Percentiles rank a stretch among this genome's conserved stretches.
phyloP scores from a whole-genome alignment of 2,329 filamentous ascomycete genomes.

The Epichloe aotearoae region DNA sequence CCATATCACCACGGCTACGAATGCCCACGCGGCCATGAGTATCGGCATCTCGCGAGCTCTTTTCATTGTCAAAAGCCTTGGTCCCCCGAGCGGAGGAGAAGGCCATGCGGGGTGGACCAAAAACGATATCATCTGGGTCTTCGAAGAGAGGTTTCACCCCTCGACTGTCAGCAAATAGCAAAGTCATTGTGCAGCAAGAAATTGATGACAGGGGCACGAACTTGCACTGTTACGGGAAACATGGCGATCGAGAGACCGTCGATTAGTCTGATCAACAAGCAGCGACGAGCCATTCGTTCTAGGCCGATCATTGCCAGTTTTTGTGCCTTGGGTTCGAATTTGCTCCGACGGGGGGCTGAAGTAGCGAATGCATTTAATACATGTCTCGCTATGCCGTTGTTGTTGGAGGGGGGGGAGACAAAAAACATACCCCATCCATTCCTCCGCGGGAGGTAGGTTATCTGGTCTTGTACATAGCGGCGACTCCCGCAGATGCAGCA shows the following conservation, averaged over 20 bases:
- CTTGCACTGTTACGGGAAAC: constrained; percentile 43
- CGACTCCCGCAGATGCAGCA: constrained; percentile 65
- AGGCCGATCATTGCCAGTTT: constrained; percentile 28
- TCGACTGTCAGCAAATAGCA: background rate
- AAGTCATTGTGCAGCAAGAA: background rate
- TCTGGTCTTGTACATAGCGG: constrained; percentile 72
- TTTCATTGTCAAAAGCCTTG: constrained; percentile 39
- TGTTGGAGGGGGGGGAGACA: background rate
- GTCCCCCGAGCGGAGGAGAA: constrained; percentile 63
- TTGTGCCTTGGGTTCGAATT: constrained; percentile 28
- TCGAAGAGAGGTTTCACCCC: background rate
- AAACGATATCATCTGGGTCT: constrained; percentile 70
- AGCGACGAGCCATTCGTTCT: constrained; percentile 31
- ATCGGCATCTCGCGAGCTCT: constrained; percentile 36
- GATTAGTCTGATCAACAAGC: constrained; percentile 36
- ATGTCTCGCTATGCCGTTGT: background rate
- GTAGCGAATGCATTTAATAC: background rate
- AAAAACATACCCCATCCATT: constrained; percentile 81
- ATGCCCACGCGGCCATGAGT: constrained; percentile 44
- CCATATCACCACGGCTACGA: constrained; percentile 37
- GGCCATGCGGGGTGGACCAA: constrained; percentile 70
- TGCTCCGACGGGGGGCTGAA: constrained; percentile 33
- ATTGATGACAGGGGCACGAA: constrained; percentile 24
- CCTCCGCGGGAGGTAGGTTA: constrained; percentile 68
- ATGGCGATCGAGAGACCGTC: constrained; percentile 41